Base-by-base conservation (phyloP, 805 yeast genomes). In the Metschnikowia sp. region DNA sequence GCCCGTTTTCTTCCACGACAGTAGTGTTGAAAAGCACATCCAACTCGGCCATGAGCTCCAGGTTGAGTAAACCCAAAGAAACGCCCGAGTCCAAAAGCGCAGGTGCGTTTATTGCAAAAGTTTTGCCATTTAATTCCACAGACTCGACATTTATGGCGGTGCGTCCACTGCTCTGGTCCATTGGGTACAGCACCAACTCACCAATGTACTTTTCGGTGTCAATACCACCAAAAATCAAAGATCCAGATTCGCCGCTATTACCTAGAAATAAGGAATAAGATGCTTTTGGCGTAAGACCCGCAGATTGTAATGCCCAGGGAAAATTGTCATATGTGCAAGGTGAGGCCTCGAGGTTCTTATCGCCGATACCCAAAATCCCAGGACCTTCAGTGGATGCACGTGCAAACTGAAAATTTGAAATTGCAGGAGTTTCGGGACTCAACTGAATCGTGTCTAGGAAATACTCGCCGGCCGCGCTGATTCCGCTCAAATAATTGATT, bases 241-340 rank as follows among this genome's bases (percentile, higher is more conserved):
- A 56, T 10, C 76, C 76, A 3, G 61, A 28, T 8, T 40, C 44
- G n/a, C 66, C 57, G 15, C 12, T 11, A 3, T 66, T 63, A 53
- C 82, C 77, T 61, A 87, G 70, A 56, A 70, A 84, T 45, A 87
- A 66, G 0, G 91, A 84, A 60, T 84, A 87, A 0, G 78, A 78
- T 35, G 73, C 72, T 40, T 76, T 74, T 36, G 73, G 55, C 47
- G 81, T 85, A 34, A 78, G 55, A 0, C 90, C 90, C 45, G 77
- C 77, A 29, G 69, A 59, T 40, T 74, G 80, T 69, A 88, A 64
- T 48, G 76, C 75, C 49, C 73, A 53, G 0, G 96, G 96, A 48
- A 88, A 67, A 63, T 88, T 88, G 44, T 52, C 35, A 41, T 52
- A 51, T 7, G 13, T 36, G n/a, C 39, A 33, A 12, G 39, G 29